Conservation (phyloP, 257 asterid species). For the Penstemon newberryi region DNA sequence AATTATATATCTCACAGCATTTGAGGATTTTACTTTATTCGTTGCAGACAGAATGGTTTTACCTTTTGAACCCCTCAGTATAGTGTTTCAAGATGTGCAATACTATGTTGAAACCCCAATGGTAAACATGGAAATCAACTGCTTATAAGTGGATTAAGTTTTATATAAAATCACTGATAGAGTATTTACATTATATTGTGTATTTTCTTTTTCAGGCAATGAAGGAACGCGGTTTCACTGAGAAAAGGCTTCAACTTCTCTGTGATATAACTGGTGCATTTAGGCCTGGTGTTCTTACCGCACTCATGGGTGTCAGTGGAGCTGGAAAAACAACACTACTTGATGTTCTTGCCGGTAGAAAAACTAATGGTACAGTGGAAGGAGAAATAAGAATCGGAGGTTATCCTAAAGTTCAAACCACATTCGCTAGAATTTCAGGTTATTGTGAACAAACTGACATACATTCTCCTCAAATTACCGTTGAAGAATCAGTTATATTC, state of each 20-base stretch:
- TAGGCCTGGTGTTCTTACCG: conserved; percentile 65
- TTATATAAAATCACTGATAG: background rate
- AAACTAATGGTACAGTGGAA: conserved; percentile 51
- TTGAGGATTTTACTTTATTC: background rate
- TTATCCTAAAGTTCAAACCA: conserved; percentile 53
- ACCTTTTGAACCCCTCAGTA: conserved; percentile 58
- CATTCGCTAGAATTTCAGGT: conserved; percentile 56
- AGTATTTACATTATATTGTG: background rate
- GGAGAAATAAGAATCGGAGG: conserved; percentile 61
- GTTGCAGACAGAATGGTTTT: conserved; percentile 58
- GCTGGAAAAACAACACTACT: conserved; percentile 71
- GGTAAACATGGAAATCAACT: conserved; percentile 35
- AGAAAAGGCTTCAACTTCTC: conserved; percentile 52
- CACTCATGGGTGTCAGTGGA: conserved; percentile 66
- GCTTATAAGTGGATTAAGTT: background rate
- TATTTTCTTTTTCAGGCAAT: conserved; percentile 41
- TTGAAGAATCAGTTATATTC: conserved; percentile 53
- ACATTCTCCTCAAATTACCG: conserved; percentile 59
- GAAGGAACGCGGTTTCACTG: conserved; percentile 53
- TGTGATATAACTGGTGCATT: conserved; percentile 50
- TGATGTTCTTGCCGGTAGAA: conserved; percentile 65
- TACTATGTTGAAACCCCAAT: conserved; percentile 51
- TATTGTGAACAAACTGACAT: conserved; percentile 61
- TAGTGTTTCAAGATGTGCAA: conserved; percentile 56
- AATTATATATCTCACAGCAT: background rate